Evolutionary conservation across 2,329 filamentous ascomycete genomes (phyloP).

Genomic region (Trichoderma harzianum): DNA sequence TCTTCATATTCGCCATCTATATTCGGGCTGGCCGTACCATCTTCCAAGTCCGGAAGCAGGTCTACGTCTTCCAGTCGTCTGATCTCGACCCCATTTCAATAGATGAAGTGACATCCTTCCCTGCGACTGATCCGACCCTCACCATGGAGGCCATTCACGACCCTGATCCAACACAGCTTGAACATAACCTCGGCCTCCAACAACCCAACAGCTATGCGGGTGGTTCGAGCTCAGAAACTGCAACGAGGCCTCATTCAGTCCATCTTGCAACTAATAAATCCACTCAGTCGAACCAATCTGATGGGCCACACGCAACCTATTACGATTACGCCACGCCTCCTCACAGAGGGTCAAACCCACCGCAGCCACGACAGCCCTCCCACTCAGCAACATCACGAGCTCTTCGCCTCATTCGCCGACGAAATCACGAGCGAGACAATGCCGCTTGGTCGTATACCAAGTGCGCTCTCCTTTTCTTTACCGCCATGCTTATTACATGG

Average conservation of each 20-base stretch:
- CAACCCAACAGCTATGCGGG: not conserved
- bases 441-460: constrained; percentile 64
- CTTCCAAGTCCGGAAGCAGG: constrained; percentile 56
- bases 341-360: not conserved
- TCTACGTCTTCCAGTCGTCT: constrained; percentile 43
- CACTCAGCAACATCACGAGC: not conserved
- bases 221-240: constrained; percentile 20
- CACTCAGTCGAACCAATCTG: not conserved
- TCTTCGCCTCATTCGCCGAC: constrained; percentile 20
- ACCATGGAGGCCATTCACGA: constrained; percentile 26
- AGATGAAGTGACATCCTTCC: constrained; percentile 42
- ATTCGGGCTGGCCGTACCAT: constrained; percentile 58
- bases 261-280: not conserved
- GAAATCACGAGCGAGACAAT: constrained; percentile 47
- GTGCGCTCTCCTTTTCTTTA: constrained; percentile 63
- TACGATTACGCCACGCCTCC: not conserved
- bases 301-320: not conserved
- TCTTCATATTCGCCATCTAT: constrained; percentile 24
- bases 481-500: constrained; percentile 64
- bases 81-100: constrained; percentile 35
- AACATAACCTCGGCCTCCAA: not conserved
- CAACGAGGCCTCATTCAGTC: constrained; percentile 30
- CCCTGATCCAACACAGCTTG: not conserved
- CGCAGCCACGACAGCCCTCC: not conserved
- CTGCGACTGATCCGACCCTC: constrained; percentile 56